A percentile compares a stretch with the other conserved stretches of the same genome.
These are phyloP conservation scores for Fraxinus paxiana DNA, from an alignment of 305 asterid genomes.

Conservation along the genomic window DNA sequence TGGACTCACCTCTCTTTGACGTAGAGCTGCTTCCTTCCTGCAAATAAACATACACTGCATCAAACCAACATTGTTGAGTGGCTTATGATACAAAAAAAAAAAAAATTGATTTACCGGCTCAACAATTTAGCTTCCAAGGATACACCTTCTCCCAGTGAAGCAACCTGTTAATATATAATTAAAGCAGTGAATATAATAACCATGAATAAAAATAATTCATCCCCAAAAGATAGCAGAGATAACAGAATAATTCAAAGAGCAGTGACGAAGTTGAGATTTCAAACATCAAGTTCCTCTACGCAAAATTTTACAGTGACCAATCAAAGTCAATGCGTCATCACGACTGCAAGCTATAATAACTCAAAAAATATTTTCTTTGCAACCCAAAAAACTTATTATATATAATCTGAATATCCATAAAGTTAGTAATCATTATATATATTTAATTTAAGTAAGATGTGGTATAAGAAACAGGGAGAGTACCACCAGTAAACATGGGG, in stretches of 20 bases:
- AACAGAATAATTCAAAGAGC: not conserved
- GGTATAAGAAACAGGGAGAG: conserved; percentile 9
- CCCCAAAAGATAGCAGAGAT: conserved; percentile 19
- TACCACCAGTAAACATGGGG: conserved; percentile 18
- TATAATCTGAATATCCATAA: conserved; percentile 5
- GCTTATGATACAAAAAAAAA: conserved; percentile 21
- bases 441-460: conserved; percentile 4
- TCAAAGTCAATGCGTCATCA: not conserved
- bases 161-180: conserved; percentile 55
- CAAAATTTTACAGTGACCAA: not conserved
- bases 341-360: not conserved
- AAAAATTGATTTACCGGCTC: conserved; percentile 52
- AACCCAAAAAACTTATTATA: not conserved
- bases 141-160: conserved; percentile 92
- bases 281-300: not conserved
- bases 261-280: not conserved
- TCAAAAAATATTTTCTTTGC: not conserved
- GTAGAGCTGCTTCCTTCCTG: conserved; percentile 98
- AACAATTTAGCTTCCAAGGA: conserved; percentile 92
- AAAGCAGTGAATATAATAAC: conserved; percentile 20
- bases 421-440: not conserved
- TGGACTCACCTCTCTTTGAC: conserved; percentile 76
- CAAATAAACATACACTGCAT: conserved; percentile 35
- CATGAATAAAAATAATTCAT: conserved; percentile 18
- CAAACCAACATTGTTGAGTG: conserved; percentile 28